Conservation (phyloP, 495 filamentous ascomycete genomes). For the Baudoinia panamericana region DNA sequence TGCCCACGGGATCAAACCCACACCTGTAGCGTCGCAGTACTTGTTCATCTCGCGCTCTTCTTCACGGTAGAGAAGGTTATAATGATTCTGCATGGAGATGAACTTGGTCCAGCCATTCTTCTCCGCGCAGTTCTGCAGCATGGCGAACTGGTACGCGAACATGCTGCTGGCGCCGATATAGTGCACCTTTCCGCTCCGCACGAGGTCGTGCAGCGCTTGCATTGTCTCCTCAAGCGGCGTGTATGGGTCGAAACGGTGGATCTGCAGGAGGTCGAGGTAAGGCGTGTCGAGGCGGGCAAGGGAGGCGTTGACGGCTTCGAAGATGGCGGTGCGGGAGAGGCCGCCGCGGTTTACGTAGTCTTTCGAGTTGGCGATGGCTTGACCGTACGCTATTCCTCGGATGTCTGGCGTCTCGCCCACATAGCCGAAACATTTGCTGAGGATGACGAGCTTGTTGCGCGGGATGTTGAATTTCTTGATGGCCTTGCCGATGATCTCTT, state of each 20-base stretch:
- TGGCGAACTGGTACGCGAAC: constrained; percentile 29
- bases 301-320: constrained; percentile 55
- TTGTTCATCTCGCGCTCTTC: constrained; percentile 32
- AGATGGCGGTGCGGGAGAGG: constrained; percentile 35
- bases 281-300: constrained; percentile 49
- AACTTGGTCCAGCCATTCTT: constrained; percentile 34
- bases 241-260: constrained; percentile 52
- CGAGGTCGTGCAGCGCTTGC: constrained; percentile 36
- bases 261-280: constrained; percentile 65
- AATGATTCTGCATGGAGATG: constrained; percentile 32
- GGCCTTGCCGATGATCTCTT: constrained; percentile 37
- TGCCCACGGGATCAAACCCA: constrained; percentile 30
- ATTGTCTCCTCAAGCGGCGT: constrained; percentile 58
- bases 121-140: constrained; percentile 29
- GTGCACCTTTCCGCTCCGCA: constrained; percentile 28
- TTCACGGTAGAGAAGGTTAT: constrained; percentile 30
- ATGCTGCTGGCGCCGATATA: constrained; percentile 31
- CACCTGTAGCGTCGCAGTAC: constrained; percentile 29
- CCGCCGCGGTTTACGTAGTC: constrained; percentile 36
- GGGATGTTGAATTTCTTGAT: constrained; percentile 37
- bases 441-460: constrained; percentile 35
- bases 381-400: constrained; percentile 22
- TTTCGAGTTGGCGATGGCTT: constrained; percentile 28
- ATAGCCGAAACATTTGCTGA: constrained; percentile 34
- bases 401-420: constrained; percentile 27